phyloP scores from a whole-genome alignment of 2,329 filamentous ascomycete species.

The Cordyceps tenuipes region DNA sequence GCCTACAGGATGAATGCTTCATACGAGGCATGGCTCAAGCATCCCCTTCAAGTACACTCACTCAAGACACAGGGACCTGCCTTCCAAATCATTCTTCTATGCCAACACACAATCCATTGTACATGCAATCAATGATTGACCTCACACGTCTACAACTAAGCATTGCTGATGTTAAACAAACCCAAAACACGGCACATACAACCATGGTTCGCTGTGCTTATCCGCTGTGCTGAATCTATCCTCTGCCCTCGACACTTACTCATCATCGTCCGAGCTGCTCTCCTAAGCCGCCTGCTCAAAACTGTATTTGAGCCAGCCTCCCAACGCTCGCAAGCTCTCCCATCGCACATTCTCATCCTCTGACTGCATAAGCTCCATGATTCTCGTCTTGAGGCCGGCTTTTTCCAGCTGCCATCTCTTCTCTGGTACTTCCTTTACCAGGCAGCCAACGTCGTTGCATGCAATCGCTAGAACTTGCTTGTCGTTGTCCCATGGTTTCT shows the following conservation, averaged over 20 bases:
- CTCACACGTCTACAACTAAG: neutral
- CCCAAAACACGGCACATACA: constrained; percentile 4
- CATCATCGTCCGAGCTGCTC: neutral
- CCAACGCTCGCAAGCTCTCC: constrained; percentile 82
- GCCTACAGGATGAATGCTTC: neutral
- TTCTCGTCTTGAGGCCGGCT: constrained; percentile 72
- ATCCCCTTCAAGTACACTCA: neutral
- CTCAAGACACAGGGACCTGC: neutral
- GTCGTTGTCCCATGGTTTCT: constrained; percentile 64
- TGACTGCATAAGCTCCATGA: constrained; percentile 92
- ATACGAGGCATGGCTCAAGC: neutral
- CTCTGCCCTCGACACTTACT: neutral
- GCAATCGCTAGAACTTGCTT: constrained; percentile 86
- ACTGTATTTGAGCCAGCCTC: constrained; percentile 57
- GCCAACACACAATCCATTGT: neutral
- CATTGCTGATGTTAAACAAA: constrained; percentile 6
- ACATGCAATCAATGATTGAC: neutral
- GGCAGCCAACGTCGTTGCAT: constrained; percentile 81
- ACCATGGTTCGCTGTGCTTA: neutral
- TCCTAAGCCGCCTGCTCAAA: constrained; percentile 36
- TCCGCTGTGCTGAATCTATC: constrained; percentile 6
- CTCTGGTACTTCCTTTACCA: constrained; percentile 86
- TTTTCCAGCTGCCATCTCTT: constrained; percentile 73
- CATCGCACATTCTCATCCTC: constrained; percentile 81
- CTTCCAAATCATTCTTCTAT: neutral